Evolutionary conservation across 1,139 yeast genomes (phyloP).

Genomic region (Pneumocystis jirovecii): DNA sequence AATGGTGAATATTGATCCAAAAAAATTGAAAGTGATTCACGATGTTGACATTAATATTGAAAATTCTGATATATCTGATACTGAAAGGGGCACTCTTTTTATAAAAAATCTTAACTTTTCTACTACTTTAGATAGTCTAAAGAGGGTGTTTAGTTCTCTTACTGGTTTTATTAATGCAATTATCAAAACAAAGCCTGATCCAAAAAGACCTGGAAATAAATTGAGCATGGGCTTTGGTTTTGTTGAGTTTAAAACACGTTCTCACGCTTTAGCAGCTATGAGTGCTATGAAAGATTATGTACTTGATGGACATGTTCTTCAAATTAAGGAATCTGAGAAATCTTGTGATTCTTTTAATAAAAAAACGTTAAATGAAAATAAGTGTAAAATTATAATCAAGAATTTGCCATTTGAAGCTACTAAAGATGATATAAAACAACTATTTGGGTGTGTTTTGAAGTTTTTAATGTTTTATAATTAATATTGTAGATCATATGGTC

Average conservation of each 20-base stretch:
- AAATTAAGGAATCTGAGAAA: conserved; percentile 75
- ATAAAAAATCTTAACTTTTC: conserved; percentile 83
- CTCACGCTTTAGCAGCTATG: conserved; percentile 66
- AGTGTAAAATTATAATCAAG: conserved; percentile 74
- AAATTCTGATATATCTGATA: conserved; percentile 37
- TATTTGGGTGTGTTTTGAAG: conserved; percentile 41
- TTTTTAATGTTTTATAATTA: conserved; percentile 20
- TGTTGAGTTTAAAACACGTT: conserved; percentile 69
- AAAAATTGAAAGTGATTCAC: conserved; percentile 24
- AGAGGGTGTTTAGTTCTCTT: conserved; percentile 48
- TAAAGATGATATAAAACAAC: conserved; percentile 75
- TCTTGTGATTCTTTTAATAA: conserved; percentile 24
- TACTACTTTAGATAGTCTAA: conserved; percentile 47
- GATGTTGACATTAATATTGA: conserved; percentile 20
- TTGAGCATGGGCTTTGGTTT: conserved; percentile 97
- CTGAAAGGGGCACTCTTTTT: conserved; percentile 72
- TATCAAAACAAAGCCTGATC: conserved; percentile 78
- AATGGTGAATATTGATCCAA: conserved; percentile 18
- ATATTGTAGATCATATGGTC: conserved; percentile 44
- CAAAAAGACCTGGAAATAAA: conserved; percentile 47
- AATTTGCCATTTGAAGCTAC: conserved; percentile 94
- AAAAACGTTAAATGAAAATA: conserved; percentile 19
- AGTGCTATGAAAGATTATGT: conserved; percentile 58
- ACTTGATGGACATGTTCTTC: conserved; percentile 80
- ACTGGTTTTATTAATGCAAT: conserved; percentile 73